These are phyloP conservation scores for Metarhizium brunneum DNA, from an alignment of 2,329 filamentous ascomycete genomes.

Conservation along the genomic window DNA sequence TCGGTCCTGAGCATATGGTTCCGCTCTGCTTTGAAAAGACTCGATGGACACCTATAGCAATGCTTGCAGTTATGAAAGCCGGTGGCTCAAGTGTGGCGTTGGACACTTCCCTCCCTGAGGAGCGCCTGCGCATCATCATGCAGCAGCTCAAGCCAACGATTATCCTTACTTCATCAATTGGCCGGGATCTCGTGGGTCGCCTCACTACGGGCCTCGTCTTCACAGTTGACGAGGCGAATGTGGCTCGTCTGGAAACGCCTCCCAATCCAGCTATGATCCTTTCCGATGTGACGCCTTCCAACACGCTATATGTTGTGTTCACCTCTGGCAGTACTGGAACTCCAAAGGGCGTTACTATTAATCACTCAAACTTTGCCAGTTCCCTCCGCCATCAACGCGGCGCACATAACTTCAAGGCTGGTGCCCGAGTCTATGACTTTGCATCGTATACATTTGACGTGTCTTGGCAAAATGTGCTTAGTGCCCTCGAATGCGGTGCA, in stretches of 20 bases:
- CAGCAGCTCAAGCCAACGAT: slow-evolving; percentile 1
- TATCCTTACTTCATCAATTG: slow-evolving; percentile 5
- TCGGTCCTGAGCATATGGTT: background rate
- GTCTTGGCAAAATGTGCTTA: background rate
- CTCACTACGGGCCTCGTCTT: background rate
- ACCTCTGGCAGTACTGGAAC: background rate
- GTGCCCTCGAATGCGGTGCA: background rate
- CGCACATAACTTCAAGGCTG: background rate
- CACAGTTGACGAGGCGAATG: background rate
- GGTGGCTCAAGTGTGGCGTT: slow-evolving; percentile 18
- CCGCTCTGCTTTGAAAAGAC: slow-evolving; percentile 11
- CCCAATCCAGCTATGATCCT: background rate
- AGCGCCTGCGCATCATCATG: background rate
- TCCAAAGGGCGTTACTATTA: background rate
- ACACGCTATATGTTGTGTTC: background rate
- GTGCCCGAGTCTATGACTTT: background rate
- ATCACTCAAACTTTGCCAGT: background rate
- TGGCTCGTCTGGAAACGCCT: background rate
- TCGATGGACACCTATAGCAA: slow-evolving; percentile 10
- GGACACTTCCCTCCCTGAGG: slow-evolving; percentile 10
- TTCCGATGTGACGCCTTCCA: background rate
- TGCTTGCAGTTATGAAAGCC: slow-evolving; percentile 17
- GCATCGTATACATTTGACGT: background rate
- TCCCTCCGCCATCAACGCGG: background rate
- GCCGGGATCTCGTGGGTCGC: background rate